phyloP scores from a whole-genome alignment of 2,329 filamentous ascomycete genomes.

The Macroventuria anomochaeta region DNA sequence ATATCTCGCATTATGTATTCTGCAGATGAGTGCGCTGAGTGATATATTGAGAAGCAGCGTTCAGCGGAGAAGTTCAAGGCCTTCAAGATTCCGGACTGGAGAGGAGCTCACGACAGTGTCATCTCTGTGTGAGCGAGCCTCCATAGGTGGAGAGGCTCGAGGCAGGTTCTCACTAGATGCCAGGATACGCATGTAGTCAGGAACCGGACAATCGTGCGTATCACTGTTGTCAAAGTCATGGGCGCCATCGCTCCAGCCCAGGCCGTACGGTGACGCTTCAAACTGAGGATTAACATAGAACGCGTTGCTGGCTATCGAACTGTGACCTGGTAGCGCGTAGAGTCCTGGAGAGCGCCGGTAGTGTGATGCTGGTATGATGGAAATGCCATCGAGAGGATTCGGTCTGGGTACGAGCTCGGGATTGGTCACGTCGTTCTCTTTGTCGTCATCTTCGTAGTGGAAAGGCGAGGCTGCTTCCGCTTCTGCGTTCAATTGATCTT shows the following conservation, averaged over 20 bases:
- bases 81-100: neutral
- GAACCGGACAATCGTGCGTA: neutral
- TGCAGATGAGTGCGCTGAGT: neutral
- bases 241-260: constrained; percentile 19
- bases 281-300: constrained; percentile 13
- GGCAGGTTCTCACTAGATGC: constrained; percentile 15
- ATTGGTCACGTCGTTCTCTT: constrained; percentile 25
- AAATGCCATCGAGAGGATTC: constrained; percentile 13
- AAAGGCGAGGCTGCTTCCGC: constrained; percentile 26
- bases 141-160: neutral
- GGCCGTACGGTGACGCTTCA: constrained; percentile 19
- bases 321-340: neutral
- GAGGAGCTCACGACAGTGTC: neutral
- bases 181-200: constrained; percentile 16
- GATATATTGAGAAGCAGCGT: neutral
- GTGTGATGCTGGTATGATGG: constrained; percentile 25
- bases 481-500: constrained; percentile 27
- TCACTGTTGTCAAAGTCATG: neutral
- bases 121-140: neutral
- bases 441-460: constrained; percentile 30
- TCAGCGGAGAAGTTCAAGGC: constrained; percentile 3
- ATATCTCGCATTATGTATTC: no score
- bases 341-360: constrained; percentile 7
- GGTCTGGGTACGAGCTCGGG: constrained; percentile 3
- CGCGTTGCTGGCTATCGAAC: constrained; percentile 11